Evolutionary conservation across 495 filamentous ascomycete genomes (phyloP), one percentile per base, ranked within the genome.

Genomic region (Delitschia confertaspora): DNA sequence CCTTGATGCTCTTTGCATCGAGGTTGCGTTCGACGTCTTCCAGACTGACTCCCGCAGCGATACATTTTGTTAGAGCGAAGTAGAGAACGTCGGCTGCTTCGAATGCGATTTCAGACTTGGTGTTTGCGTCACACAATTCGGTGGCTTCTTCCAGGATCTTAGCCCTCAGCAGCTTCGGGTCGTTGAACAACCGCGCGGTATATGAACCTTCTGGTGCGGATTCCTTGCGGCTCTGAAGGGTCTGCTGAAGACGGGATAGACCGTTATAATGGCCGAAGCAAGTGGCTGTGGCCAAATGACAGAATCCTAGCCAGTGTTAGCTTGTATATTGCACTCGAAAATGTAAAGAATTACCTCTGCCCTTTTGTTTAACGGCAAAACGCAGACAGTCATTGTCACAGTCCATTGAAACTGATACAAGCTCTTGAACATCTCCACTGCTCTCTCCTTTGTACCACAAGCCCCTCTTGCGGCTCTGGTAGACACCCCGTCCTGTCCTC

Each of bases 71-170:
- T 18, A 98, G 63, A 6, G 93, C 85, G 67, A 98, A 98, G 68
- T 95, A 98, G 17, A 98, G 74, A 38, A 98, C 69, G 59, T 98
- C 91, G 10, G 89, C 91, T 2, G 91, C 86, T 64, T 98, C 91
- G 38, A 91, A 91, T 10, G 91, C 82, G 33, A 95, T 72, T 14
- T 95, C 85, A 39, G 88, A 70, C 39, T 85, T 84, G 8, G 76
- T 79, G 26, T 71, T 73, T 10, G 91, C 91, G 36, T 84, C 74
- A 66, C 91, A 96, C 21, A 98, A 68, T 65, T 98, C 91, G 47
- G 86, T 82, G 2, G 91, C 91, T 61, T 98, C 91, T 64, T 98
- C 91, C 82, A 95, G 91, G 30, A 98, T 94, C 71, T 98, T 98
- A 2, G 91, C 93, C 24, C 82, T 73, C 11, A 93, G 67, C 14